phyloP scores from a whole-genome alignment of 345 rosid species.

The Mercurialis annua region DNA sequence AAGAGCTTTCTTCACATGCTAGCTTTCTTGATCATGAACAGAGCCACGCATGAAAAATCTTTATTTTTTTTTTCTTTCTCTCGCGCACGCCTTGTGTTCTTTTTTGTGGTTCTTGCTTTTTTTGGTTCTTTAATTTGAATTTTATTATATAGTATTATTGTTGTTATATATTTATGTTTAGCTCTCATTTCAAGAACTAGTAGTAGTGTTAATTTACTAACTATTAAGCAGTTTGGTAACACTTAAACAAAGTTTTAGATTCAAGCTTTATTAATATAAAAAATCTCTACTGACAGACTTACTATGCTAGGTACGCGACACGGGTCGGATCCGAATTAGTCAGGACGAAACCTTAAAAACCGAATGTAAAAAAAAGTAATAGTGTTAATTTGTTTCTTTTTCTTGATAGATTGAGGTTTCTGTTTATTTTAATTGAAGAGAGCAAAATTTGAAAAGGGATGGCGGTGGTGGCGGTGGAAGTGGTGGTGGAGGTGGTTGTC shows the following conservation, averaged over 20 bases:
- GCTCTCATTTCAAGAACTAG: constrained; percentile 16
- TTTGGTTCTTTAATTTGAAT: constrained; percentile 11
- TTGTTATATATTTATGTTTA: neutral
- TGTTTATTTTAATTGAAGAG: neutral
- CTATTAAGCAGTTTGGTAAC: no score
- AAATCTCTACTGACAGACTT: no score
- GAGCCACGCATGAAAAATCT: constrained; percentile 7
- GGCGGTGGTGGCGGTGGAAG: constrained; percentile 15
- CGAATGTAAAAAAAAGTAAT: no score
- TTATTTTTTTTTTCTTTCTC: no score
- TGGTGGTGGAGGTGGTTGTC: constrained; percentile 38
- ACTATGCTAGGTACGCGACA: no score
- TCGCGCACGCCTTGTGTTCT: constrained; percentile 28
- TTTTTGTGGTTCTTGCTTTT: neutral
- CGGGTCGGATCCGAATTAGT: no score
- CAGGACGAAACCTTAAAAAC: no score
- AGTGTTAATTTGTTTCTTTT: neutral
- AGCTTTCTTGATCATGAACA: constrained; percentile 34
- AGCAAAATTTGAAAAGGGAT: constrained; percentile 19
- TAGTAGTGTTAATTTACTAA: no score
- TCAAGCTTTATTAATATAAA: no score
- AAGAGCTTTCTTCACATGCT: constrained; percentile 70
- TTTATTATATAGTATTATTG: neutral
- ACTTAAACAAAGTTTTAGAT: no score
- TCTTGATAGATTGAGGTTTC: neutral